Evolutionary conservation across 225 moss, liverwort and hornwort genomes (phyloP).

Genomic region (Physcomitrellopsis africana): DNA sequence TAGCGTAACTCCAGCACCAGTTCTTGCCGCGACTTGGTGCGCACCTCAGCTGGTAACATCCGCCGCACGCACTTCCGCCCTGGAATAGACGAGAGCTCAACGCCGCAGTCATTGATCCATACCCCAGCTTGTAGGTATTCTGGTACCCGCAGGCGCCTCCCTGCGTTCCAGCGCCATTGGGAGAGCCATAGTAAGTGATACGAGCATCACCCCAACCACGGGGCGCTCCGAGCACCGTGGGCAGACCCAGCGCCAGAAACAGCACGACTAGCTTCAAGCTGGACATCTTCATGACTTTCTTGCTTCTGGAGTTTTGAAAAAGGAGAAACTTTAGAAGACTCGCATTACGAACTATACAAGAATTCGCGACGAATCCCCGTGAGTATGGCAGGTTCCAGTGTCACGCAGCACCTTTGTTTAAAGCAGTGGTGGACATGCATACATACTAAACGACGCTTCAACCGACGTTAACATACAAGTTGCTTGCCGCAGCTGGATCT

Average conservation of each 20-base stretch:
- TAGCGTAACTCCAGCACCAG: constrained; percentile 41
- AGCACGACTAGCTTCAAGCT: not conserved
- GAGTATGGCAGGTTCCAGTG: too few species aligned
- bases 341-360: too few species aligned
- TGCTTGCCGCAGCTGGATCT: too few species aligned
- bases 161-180: constrained; percentile 41
- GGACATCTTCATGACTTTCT: not conserved
- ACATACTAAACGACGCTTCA: too few species aligned
- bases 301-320: not conserved
- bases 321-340: not conserved
- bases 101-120: constrained; percentile 47
- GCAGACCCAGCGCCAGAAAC: constrained; percentile 10
- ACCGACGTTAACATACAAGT: too few species aligned
- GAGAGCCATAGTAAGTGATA: constrained; percentile 39
- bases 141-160: constrained; percentile 51
- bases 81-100: constrained; percentile 44
- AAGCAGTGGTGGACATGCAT: too few species aligned
- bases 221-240: not conserved
- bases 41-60: constrained; percentile 46
- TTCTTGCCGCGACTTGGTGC: not conserved
- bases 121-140: constrained; percentile 44
- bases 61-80: constrained; percentile 37
- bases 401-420: too few species aligned
- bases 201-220: constrained; percentile 20
- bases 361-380: too few species aligned